These are phyloP conservation scores for Dictyostelium purpureum DNA, from an alignment of 78 protist genomes.

Conservation along the genomic window DNA sequence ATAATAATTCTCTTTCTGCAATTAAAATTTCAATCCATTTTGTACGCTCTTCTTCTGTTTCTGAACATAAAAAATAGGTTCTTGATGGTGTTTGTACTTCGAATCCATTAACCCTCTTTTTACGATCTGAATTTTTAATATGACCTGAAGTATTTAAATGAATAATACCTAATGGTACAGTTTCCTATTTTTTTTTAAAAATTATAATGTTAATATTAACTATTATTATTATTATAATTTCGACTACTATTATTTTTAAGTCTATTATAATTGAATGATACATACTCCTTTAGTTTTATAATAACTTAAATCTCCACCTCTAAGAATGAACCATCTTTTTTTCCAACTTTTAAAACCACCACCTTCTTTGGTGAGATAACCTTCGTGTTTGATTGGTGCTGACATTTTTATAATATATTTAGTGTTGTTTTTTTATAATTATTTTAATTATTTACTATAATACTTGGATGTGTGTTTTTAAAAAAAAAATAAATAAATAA, in stretches of 20 bases:
- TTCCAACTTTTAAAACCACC: conserved; percentile 87
- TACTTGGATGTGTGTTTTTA: too few species aligned
- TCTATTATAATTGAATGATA: not conserved
- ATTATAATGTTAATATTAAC: not conserved
- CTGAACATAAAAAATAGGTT: conserved; percentile 70
- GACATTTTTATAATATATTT: not conserved
- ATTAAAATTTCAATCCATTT: conserved; percentile 78
- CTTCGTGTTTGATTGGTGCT: conserved; percentile 66
- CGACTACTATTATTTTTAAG: not conserved
- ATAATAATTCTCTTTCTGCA: conserved; percentile 22
- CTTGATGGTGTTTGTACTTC: conserved; percentile 82
- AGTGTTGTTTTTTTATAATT: not conserved
- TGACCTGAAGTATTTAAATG: conserved; percentile 78
- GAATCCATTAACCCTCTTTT: conserved; percentile 60
- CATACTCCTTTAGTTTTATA: conserved; percentile 79
- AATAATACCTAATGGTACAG: conserved; percentile 55
- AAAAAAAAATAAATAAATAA: too few species aligned
- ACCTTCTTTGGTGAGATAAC: conserved; percentile 85
- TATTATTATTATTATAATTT: not conserved
- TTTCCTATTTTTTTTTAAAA: not conserved
- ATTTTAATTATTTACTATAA: too few species aligned
- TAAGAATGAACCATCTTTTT: conserved; percentile 77
- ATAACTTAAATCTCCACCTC: conserved; percentile 72
- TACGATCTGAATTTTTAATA: conserved; percentile 51
- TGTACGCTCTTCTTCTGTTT: conserved; percentile 67